Conservation (phyloP, 2,329 filamentous ascomycete species). For the Incumbomyces lentus region DNA sequence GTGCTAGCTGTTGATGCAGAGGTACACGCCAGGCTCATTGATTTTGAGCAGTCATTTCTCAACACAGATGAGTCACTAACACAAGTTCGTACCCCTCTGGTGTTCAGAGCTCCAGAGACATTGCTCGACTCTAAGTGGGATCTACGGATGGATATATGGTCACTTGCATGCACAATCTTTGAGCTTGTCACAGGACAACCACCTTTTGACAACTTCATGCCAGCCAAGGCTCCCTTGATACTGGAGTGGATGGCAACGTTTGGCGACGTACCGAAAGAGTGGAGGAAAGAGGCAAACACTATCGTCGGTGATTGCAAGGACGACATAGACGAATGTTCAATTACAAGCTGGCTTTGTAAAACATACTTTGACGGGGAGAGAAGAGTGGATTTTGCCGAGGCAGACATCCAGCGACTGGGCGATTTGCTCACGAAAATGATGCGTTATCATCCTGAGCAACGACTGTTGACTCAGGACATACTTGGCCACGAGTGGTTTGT, state of each 20-base stretch:
- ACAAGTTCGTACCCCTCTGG: conserved; percentile 11
- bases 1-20: no score
- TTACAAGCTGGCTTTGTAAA: no score
- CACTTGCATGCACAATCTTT: neutral
- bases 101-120: conserved; percentile 18
- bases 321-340: no score
- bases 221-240: no score
- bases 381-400: neutral
- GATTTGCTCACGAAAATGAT: conserved; percentile 9
- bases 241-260: neutral
- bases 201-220: neutral
- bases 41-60: conserved; percentile 17
- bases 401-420: neutral
- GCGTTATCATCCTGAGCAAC: neutral
- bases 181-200: neutral
- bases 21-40: conserved; percentile 13
- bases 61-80: conserved; percentile 9
- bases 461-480: neutral
- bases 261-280: neutral
- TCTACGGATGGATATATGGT: conserved; percentile 4
- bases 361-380: no score
- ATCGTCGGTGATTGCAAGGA: no score
- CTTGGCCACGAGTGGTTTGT: neutral
- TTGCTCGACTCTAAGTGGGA: conserved; percentile 14
- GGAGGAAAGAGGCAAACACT: neutral